These are phyloP conservation scores for Fusarium chuoi DNA, from an alignment of 2,329 filamentous ascomycete genomes.

Conservation along the genomic window DNA sequence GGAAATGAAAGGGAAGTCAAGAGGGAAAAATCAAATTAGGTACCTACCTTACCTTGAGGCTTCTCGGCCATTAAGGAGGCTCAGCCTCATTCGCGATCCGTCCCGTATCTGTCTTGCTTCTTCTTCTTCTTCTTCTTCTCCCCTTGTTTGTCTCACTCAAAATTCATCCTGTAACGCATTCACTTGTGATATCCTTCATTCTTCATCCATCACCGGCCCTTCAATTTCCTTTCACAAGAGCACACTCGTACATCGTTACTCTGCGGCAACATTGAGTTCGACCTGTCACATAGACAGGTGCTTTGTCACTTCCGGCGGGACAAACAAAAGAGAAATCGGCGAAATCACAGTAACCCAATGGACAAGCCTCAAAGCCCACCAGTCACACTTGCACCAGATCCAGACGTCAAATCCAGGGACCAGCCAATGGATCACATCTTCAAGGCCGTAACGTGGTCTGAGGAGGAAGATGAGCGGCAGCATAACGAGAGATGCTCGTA, in stretches of 20 bases:
- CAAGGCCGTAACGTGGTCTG: slow-evolving; percentile 15
- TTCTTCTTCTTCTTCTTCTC: neutral
- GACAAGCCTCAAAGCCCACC: neutral
- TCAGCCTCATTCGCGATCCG: slow-evolving; percentile 36
- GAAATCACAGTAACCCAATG: neutral
- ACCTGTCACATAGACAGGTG: neutral
- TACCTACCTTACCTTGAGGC: neutral
- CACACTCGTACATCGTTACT: neutral
- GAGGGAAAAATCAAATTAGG: slow-evolving; percentile 1
- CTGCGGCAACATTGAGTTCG: neutral
- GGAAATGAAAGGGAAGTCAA: slow-evolving; percentile 20
- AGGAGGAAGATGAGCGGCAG: neutral
- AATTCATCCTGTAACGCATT: slow-evolving; percentile 13
- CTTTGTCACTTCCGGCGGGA: neutral
- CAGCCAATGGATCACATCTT: slow-evolving; percentile 14
- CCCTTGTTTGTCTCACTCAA: neutral
- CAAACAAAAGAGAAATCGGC: neutral
- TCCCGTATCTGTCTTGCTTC: slow-evolving; percentile 13
- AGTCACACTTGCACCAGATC: neutral
- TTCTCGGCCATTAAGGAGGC: slow-evolving; percentile 1
- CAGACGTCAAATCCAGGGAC: neutral
- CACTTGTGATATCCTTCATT: neutral
- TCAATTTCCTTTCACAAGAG: neutral
- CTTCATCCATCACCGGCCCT: neutral
- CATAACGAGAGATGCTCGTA: slow-evolving; percentile 1